Evolutionary conservation across 2,329 filamentous ascomycete species (phyloP), one percentile per base, ranked within the genome.

Genomic region (Monosporascus sp.): DNA sequence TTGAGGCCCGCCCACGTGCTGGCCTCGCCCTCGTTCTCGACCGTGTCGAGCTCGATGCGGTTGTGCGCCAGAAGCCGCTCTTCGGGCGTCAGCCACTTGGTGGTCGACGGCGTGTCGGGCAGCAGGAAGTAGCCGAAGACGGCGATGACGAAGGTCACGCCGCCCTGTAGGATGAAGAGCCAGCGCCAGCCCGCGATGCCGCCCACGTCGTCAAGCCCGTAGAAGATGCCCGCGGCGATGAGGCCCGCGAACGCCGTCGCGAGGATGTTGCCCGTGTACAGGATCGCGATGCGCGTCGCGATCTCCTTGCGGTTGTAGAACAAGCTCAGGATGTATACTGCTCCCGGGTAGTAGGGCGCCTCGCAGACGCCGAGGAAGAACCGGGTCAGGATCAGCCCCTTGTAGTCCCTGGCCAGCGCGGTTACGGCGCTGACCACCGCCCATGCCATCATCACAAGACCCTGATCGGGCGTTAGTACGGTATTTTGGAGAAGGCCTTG

Each of bases 251-350:
- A 74, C 14, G 68, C 66, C 4, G 66, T 68, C 17, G 71, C 67
- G 18, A 72, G 57, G 25, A 70, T 68, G 51, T 69, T 70, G 1
- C 69, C 70, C 1, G 70, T 65, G 50, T 75, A 74, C n/a, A 75
- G 64, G 24, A 75, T 68, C 6, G 71, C 68, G 48, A 35, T 35
- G 11, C 31, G 31, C 31, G 31, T 35, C 27, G 67, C 62, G 24
- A 74, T 59, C 60, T 73, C 70, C 61, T 77, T 74, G 46, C 74
- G 68, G 3, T 76, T 79, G 63, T 81, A 81, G 65, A 75, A 81
- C 48, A 76, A 72, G 6, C 73, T 75, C 4, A 81, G 67, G 24
- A 78, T 70, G 53, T 78, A 76, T 4, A 78, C 62, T 2, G 72
- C 74, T 11, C 78, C 78, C 0, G 78, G 76, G 38, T 77, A 73